These are phyloP conservation scores for Coemansia interrupta DNA, from an alignment of 192 early-diverging fungal species.

Conservation along the genomic window DNA sequence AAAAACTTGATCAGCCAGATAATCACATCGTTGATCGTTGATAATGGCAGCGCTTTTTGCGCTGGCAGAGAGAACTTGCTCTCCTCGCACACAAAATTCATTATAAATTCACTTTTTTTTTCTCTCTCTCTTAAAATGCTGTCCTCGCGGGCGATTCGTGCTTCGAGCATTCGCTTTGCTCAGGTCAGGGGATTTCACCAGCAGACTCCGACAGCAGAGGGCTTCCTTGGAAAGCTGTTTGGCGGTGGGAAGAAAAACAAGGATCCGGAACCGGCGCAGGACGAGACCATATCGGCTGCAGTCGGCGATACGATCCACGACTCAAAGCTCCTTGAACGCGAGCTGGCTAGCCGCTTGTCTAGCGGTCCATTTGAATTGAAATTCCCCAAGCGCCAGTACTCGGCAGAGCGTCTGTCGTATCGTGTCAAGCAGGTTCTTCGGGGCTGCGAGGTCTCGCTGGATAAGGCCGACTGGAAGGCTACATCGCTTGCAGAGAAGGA, in stretches of 20 bases:
- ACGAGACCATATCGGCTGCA: neutral
- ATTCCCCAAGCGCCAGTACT: constrained; percentile 29
- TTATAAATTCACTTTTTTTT: neutral
- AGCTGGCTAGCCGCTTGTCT: neutral
- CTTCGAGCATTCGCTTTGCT: neutral
- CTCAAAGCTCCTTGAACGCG: constrained; percentile 2
- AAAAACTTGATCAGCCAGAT: too few species aligned
- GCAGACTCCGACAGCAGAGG: constrained; percentile 20
- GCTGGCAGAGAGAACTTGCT: too few species aligned
- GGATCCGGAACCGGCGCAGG: neutral
- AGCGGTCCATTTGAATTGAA: constrained; percentile 11
- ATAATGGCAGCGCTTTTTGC: too few species aligned
- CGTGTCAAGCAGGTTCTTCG: constrained; percentile 15
- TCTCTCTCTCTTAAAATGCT: too few species aligned
- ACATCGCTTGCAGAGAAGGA: constrained; percentile 25
- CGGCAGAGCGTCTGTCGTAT: constrained; percentile 13
- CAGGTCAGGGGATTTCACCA: constrained; percentile 21
- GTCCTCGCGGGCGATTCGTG: constrained; percentile 12
- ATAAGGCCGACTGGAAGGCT: constrained; percentile 31
- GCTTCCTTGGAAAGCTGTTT: constrained; percentile 31
- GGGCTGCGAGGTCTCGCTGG: constrained; percentile 14
- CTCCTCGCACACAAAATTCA: neutral
- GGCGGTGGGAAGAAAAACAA: constrained; percentile 23
- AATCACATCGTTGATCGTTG: too few species aligned
- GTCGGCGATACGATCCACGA: constrained; percentile 11